Base-by-base conservation (phyloP, 495 filamentous ascomycete species). In the Neurospora sublineolata region DNA sequence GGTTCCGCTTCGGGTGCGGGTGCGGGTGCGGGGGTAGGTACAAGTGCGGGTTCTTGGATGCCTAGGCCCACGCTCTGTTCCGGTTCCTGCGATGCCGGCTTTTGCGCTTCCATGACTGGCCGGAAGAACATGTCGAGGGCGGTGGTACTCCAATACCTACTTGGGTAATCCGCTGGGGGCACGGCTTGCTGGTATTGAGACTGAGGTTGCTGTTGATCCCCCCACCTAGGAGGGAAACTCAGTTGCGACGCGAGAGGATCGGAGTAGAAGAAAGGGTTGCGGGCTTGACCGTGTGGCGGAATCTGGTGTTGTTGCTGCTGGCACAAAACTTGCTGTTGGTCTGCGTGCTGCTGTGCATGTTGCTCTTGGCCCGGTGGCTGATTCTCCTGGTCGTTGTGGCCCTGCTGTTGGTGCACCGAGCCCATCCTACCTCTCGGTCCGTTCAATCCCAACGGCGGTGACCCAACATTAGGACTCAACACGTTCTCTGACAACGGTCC, bases 381-480 rank as follows among this genome's bases (percentile, higher is more conserved):
- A 14, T 64, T 64, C 27, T 64, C 52, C 27, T 64, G 52, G 52
- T 64, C 52, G 27, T 64, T 64, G 14, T 64, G 52, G 8, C 27
- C 52, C 14, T 64, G 52, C 27, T 33, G 52, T 18, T 64, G 70
- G 3, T 52, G 70, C 10, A 58, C 70, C 14, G 70, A 64, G 52
- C 52, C 7, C 52, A 64, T 64, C 52, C 52, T 64, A 33, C 52
- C 52, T 64, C 52, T 64, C 27, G 52, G 52, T 33, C 52, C 52
- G 6, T 64, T 64, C 12, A 33, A 64, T 3, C 52, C 64, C 2
- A 44, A 23, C 16, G 38, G 70, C 68, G 9, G 76, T 74, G 18
- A 71, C 73, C 76, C 76, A 1, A 77, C 77, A 41, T 77, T 74
- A 10, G 72, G 72, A 11, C 75, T 72, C 44, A 70, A 70, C 69